Base-by-base conservation (phyloP, 345 rosid species). In the Raphanus raphanistrum region DNA sequence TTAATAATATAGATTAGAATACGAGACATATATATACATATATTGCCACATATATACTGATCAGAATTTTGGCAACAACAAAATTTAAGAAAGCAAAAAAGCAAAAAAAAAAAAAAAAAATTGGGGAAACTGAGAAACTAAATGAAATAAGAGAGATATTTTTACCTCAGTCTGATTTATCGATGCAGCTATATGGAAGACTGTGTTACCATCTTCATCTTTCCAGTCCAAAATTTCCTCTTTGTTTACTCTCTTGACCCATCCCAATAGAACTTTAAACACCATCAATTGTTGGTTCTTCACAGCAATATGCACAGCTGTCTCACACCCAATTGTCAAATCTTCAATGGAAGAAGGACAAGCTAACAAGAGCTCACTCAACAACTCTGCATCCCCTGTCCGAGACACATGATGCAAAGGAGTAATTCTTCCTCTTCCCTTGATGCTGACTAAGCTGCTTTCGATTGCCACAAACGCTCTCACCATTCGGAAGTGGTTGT, bases 191-290 rank as follows among this genome's bases (percentile, higher is more conserved):
- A 80, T 75, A 75, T 84, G 86, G 16, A 54, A 50, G 11, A 76
- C 73, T 28, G 85, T 85, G 79, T 80, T 82, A 13, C 86, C 85
- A 54, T 83, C 72, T 32, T 73, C 79, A 35, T 87, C 88, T 3
- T 64, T 82, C 84, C 83, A 83, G 15, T 78, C 38, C 2, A 80
- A 77, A 15, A 87, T 52, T 1, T 66, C 79, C 8, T 21, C 21
- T 21, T 21, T 21, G 21, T 21, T 21, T 21, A 21, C 21, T 21
- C 21, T 21, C 21, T 21, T 21, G 21, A 21, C 21, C 21, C 21
- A 21, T 1, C 21, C 21, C 21, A 21, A 21, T 21, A 21, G 0
- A 21, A 21, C 21, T 1, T 21, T 4, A 29, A 61, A 61, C 3
- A 17, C 25, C 66, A 1, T 61, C 0, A 61, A 0, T 5, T 29